Evolutionary conservation across 2,329 filamentous ascomycete genomes (phyloP), one percentile per base, ranked within the genome.

Genomic region (Alternaria solani): DNA sequence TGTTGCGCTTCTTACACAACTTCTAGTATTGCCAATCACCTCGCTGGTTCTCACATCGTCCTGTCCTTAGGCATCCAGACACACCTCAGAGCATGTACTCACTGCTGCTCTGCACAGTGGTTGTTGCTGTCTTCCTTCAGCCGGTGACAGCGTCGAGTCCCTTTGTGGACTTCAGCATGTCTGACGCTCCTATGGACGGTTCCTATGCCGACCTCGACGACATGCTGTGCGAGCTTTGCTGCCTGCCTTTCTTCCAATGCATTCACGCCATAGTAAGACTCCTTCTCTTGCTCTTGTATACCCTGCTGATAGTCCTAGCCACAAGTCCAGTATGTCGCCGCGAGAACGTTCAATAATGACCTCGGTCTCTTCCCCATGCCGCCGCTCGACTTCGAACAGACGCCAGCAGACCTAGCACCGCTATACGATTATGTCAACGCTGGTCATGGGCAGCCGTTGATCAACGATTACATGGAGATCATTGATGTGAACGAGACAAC

Each of bases 401-500:
- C 51, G 5, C 59, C 52, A 20, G 42, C 51, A 26, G 61, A 63
- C 23, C 46, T 61, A 12, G 44, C 55, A 25, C 54, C 58, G 12
- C 32, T 61, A 16, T 34, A 59, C 18, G 48, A 59, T 11, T 60
- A 61, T 32, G 55, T 66, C 46, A 34, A 28, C 28, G 46, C 51
- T 1, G 34, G 36, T 26, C 30, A 53, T 23, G 25, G 57, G 34
- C 32, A 57, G 54, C 18, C 48, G 48, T 55, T 68, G n/a, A 25
- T 66, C 26, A 52, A 64, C 23, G 59, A 66, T 25, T 23, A 63
- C 60, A 30, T 69, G 1, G 54, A 47, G 25, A 43, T 28, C 46
- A 63, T 77, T 1, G 62, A 77, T 23, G 58, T 60, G 7, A 65
- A 77, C 30, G 69, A 66, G n/a, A 78, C 76, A 1, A 71, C 58